Evolutionary conservation across 441 rosid genomes (phyloP).

Genomic region (Brassica balearica): DNA sequence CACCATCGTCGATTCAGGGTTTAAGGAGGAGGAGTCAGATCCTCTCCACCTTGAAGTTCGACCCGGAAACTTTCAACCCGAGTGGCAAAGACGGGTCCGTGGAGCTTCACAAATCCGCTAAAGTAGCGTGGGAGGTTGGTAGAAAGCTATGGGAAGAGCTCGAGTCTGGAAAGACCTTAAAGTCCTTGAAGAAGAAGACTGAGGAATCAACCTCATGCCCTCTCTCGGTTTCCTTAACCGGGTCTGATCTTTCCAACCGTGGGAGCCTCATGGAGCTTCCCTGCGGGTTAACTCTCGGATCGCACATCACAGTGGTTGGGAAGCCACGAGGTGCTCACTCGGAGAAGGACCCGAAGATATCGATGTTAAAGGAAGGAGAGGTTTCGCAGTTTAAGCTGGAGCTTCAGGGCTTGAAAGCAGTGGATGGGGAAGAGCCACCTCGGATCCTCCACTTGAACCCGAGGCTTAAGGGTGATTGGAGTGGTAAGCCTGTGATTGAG

Average conservation of each 20-base stretch:
- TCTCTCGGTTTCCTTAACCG: conserved; percentile 64
- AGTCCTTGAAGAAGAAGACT: conserved; percentile 34
- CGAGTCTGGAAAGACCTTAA: conserved; percentile 52
- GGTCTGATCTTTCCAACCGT: conserved; percentile 59
- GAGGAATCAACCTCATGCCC: conserved; percentile 59
- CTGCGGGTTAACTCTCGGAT: conserved; percentile 88
- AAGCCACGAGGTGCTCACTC: conserved; percentile 77
- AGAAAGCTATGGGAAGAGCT: conserved; percentile 64
- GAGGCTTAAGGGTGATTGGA: conserved; percentile 95
- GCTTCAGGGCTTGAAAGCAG: conserved; percentile 86
- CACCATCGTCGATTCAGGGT: conserved; percentile 32
- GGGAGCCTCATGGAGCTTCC: conserved; percentile 71
- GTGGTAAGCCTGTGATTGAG: conserved; percentile 91
- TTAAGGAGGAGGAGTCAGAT: conserved; percentile 34
- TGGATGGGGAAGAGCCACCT: conserved; percentile 98
- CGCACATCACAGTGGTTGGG: conserved; percentile 85
- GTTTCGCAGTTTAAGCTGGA: conserved; percentile 93
- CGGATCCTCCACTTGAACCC: conserved; percentile 92
- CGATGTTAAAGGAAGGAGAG: conserved; percentile 59
- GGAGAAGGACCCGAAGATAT: conserved; percentile 68
- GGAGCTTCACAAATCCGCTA: conserved; percentile 81
- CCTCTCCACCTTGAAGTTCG: conserved; percentile 62
- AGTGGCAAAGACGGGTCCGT: conserved; percentile 59
- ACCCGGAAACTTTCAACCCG: conserved; percentile 58
- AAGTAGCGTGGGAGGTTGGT: conserved; percentile 80